Conservation (phyloP, 768 basidiomycete genomes). For the Boletus tylopilopsis region DNA sequence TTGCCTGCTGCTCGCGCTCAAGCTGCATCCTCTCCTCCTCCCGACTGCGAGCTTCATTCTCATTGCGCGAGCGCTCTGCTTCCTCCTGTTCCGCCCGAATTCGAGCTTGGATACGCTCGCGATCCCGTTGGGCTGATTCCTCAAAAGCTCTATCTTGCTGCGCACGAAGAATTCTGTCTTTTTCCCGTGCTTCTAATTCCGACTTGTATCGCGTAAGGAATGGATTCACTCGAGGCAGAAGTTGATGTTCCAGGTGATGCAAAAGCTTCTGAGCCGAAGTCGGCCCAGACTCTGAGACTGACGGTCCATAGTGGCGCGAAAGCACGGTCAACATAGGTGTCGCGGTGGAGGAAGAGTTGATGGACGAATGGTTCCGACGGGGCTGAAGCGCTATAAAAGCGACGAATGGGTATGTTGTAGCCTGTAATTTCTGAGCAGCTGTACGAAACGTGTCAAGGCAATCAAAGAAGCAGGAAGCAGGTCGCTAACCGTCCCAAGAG, state of each 20-base stretch:
- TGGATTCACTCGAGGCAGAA: conserved; percentile 78
- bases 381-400: conserved; percentile 90
- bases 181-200: conserved; percentile 46
- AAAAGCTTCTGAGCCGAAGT: conserved; percentile 65
- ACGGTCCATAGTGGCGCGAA: conserved; percentile 76
- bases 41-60: conserved; percentile 27
- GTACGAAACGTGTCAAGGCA: conserved; percentile 3
- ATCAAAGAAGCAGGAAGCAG: not conserved
- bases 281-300: conserved; percentile 43
- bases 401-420: conserved; percentile 90
- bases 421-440: conserved; percentile 72
- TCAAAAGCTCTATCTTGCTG: conserved; percentile 81
- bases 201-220: conserved; percentile 64
- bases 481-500: conserved; percentile 63
- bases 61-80: conserved; percentile 33
- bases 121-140: conserved; percentile 61
- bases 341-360: conserved; percentile 33
- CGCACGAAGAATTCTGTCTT: conserved; percentile 62
- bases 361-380: conserved; percentile 39
- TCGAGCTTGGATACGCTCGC: conserved; percentile 58
- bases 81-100: conserved; percentile 43
- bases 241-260: conserved; percentile 61
- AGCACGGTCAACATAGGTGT: conserved; percentile 70
- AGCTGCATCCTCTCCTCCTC: conserved; percentile 35
- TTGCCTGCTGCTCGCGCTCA: conserved; percentile 35